Base-by-base conservation (phyloP, 176 grass and related monocot genomes). In the Zoysia pacifica region DNA sequence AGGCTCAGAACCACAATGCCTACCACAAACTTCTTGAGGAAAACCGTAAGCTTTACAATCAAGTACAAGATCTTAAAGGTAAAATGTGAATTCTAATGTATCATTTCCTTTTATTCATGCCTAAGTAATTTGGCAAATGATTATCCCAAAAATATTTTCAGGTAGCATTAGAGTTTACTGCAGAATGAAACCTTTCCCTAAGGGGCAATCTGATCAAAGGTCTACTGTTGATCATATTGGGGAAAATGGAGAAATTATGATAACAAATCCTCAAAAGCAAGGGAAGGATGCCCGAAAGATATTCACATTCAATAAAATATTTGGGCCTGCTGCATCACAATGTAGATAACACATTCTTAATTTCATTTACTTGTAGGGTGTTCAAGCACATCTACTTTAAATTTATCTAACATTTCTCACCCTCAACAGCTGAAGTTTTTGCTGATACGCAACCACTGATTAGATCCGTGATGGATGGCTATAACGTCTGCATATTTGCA, bases 11-110 rank as follows among this genome's bases (percentile, higher is more conserved):
- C 67, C 75, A 87, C 43, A 89, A 91, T 50, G 82, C 63, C 28
- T 93, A 93, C 77, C 71, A 82, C 8, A 91, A 86, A 45, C 79
- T 97, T 48, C 86, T 93, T 13, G 88, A 93, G 49, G 93, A 97
- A 90, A 97, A 97, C 74, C 85, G 90, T 67, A 67, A 86, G 52
- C 73, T 97, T 53, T 89, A 97, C 78, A 97, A 97, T 80, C 90
- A 97, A 76, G 86, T 97, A 16, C 93, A 89, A 93, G 93, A 97
- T 82, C 90, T 97, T 62, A 97, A 88, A 97, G 93, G 93, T 97
- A 72, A 88, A 13, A 40, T 16, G 9, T 12, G 7, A 40, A 74
- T 76, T 68, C 16, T 13, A 11, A n/a, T 79, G 35, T 79, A 44
- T 70, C 73, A 60, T 65, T 40, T 65, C 51, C 8, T 56, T 75